Base-by-base conservation (phyloP, 305 asterid species). In the Solanum hybrid region DNA sequence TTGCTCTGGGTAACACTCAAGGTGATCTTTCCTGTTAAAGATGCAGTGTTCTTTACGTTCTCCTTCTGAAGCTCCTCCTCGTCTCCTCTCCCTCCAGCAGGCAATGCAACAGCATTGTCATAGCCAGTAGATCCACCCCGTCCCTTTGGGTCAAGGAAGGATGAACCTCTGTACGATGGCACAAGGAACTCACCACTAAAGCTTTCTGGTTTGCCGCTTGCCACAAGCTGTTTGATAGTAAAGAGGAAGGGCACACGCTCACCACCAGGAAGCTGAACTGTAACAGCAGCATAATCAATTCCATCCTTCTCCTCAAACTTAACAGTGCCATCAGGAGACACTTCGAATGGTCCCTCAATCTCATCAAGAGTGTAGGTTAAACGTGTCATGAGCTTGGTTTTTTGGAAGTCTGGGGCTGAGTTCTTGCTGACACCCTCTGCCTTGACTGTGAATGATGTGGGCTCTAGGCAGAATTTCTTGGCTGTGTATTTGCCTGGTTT, bases 81-180 rank as follows among this genome's bases (percentile, higher is more conserved):
- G 15, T 97, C 99, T 88, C 99, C 99, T 86, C 99, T 94, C 34
- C 99, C 99, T 15, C 99, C 99, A 13, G 99, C 99, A 0, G 99
- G 99, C 95, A 97, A 90, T 0, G 99, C 99, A 85, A 97, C 99
- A 0, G 99, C 99, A 8, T 95, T 97, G 92, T 97, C 99, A 78
- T 96, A 97, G 15, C 99, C 99, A 11, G 99, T 97, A 0, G 99
- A 95, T 15, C 99, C 99, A 86, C 99, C 98, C 19, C 99, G 90
- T 8, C 99, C 99, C 97, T 97, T 97, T 29, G 99, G 99, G 98
- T 97, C 99, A 24, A 97, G 96, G 95, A 97, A 97, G 22, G 99
- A 96, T 0, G 99, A 96, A 2, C 99, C 99, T 90, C 98, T 90
- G 96, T 97, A 96, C 0, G 99, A 97, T 2, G 99, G 99, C 89